Base-by-base conservation (phyloP, 352 stramenopile species). In the Phytophthora constricta region DNA sequence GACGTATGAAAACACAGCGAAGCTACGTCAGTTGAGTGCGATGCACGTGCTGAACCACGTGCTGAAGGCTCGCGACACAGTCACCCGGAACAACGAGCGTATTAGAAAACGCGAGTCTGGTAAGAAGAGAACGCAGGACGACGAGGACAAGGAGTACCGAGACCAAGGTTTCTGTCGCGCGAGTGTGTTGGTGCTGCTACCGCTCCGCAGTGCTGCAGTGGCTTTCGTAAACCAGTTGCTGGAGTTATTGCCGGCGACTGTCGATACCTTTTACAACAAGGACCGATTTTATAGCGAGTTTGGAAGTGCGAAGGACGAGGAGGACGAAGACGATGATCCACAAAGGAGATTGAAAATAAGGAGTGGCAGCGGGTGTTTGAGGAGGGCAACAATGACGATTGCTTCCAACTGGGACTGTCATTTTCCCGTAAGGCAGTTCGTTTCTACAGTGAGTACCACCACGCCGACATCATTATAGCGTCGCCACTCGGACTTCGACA, bases 41-140 rank as follows among this genome's bases (percentile, higher is more conserved):
- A 92, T 94, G 86, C 86, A 94, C 60, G 76, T 89, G 45, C 57
- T 92, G 25, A 94, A 94, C 64, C 86, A 94, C 66, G 69, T 94
- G 2, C 27, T 92, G n/a, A 92, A 92, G 57, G 73, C 80, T 9
- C 77, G 86, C 11, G 86, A 94, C 39, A 94, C 83, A 0, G 71
- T 92, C 9, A 70, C 70, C 9, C 71, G 86, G 14, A 90, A 92
- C 72, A 92, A 90, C 46, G 86, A 92, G 51, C 84, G 84, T 1
- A 70, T 94, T 11, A 74, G 77, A 22, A 85, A 79, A 53, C 79
- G 71, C 14, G 65, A 82, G 13, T 31, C 26, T 22, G 50, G n/a
- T 22, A 62, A 70, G 19, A 54, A 52, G 20, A 61, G 80, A 5
- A 53, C 58, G 0, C 23, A 62, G 16, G 48, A 52, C 11, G 58